Evolutionary conservation across 2,329 filamentous ascomycete genomes (phyloP).

Genomic region (Tolypocladium album): DNA sequence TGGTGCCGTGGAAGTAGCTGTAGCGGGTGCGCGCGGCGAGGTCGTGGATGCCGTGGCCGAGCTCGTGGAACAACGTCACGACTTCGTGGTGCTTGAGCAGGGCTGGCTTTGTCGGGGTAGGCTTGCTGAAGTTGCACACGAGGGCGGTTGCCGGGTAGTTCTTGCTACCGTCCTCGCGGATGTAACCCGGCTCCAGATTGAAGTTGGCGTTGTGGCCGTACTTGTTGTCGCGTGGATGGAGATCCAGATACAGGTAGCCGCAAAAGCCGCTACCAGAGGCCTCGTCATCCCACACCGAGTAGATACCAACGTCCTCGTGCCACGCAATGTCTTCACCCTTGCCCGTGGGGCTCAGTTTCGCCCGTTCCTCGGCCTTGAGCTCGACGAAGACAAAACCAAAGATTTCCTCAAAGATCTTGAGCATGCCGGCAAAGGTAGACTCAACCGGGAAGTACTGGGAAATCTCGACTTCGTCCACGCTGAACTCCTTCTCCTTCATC

Average conservation of each 20-base stretch:
- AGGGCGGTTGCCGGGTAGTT: slow-evolving; percentile 69
- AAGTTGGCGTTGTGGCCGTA: slow-evolving; percentile 83
- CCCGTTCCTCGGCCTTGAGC: slow-evolving; percentile 54
- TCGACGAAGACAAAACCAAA: slow-evolving; percentile 73
- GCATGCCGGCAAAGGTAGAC: slow-evolving; percentile 65
- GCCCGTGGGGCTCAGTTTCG: slow-evolving; percentile 52
- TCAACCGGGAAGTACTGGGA: slow-evolving; percentile 76
- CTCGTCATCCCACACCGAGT: slow-evolving; percentile 73
- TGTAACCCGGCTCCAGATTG: slow-evolving; percentile 63
- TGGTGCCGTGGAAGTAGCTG: slow-evolving; percentile 57
- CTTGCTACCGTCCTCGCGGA: slow-evolving; percentile 55
- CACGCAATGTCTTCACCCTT: slow-evolving; percentile 64
- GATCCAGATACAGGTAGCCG: slow-evolving; percentile 74
- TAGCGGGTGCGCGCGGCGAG: slow-evolving; percentile 52
- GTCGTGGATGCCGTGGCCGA: slow-evolving; percentile 63
- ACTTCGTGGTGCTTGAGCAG: slow-evolving; percentile 77
- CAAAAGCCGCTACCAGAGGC: slow-evolving; percentile 61
- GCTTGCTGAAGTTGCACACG: slow-evolving; percentile 80
- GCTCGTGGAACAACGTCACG: slow-evolving; percentile 71
- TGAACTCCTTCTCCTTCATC: slow-evolving; percentile 71
- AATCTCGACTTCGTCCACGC: slow-evolving; percentile 68
- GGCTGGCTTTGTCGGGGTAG: slow-evolving; percentile 63
- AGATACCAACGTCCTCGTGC: slow-evolving; percentile 76
- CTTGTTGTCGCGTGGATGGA: slow-evolving; percentile 71
- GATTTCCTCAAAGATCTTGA: slow-evolving; percentile 72